Evolutionary conservation across 768 basidiomycete species (phyloP).

Genomic region (Termitomyces sp.): DNA sequence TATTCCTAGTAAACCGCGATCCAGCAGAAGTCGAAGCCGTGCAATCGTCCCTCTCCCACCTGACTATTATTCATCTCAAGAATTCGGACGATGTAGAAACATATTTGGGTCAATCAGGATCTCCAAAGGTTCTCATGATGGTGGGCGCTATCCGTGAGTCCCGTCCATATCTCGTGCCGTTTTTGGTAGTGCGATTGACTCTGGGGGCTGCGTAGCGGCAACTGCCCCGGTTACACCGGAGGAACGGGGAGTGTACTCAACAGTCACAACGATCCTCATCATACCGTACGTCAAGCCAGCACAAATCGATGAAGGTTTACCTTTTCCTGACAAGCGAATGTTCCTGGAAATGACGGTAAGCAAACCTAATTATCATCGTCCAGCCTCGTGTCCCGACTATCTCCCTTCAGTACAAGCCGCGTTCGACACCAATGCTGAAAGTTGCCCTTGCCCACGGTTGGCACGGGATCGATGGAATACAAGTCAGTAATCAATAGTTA

Average conservation of each 20-base stretch:
- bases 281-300: conserved; percentile 25
- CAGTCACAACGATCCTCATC: conserved; percentile 27
- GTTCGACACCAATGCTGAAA: conserved; percentile 29
- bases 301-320: conserved; percentile 15
- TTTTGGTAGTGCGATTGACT: not conserved
- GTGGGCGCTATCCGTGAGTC: conserved; percentile 35
- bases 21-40: conserved; percentile 27
- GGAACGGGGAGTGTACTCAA: conserved; percentile 32
- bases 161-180: not conserved
- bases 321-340: conserved; percentile 26
- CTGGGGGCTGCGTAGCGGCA: conserved; percentile 15
- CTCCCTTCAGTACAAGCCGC: conserved; percentile 26
- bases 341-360: conserved; percentile 34
- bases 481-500: conserved; percentile 11
- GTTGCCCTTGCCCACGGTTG: conserved; percentile 32
- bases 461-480: conserved; percentile 29
- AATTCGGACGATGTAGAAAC: conserved; percentile 27
- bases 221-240: conserved; percentile 25
- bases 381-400: not conserved
- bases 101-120: conserved; percentile 22
- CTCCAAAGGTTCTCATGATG: conserved; percentile 26
- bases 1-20: conserved; percentile 30
- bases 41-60: conserved; percentile 22
- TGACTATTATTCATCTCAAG: conserved; percentile 29
- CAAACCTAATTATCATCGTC: too few species aligned